These are phyloP conservation scores for Teratosphaeriaceae sp. DNA, from an alignment of 2,329 filamentous ascomycete genomes.

Conservation along the genomic window DNA sequence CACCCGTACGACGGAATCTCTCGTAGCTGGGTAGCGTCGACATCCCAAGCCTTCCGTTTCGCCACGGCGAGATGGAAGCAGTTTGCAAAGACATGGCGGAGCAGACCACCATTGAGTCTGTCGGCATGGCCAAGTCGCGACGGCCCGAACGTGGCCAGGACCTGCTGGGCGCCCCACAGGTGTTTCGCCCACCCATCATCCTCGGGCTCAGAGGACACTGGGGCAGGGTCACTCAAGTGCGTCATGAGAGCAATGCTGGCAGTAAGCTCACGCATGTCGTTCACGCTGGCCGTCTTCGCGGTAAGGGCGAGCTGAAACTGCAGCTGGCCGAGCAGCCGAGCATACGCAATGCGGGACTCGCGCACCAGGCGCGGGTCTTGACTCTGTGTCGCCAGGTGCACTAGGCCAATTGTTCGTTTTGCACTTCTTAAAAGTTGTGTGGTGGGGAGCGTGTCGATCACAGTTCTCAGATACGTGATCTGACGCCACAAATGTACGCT, in stretches of 20 bases:
- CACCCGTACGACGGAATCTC: neutral
- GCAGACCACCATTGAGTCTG: neutral
- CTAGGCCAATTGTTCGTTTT: neutral
- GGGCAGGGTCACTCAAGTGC: neutral
- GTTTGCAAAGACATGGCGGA: neutral
- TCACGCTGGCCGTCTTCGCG: neutral
- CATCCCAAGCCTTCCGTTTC: neutral
- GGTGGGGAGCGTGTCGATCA: neutral
- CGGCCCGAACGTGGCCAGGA: neutral
- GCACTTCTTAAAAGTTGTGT: neutral
- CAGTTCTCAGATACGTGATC: neutral
- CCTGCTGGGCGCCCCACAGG: neutral
- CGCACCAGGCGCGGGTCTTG: neutral
- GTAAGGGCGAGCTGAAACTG: neutral
- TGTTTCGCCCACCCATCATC: neutral
- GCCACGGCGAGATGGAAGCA: neutral
- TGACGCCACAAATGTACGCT: neutral
- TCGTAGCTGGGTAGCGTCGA: neutral
- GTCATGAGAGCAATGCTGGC: neutral
- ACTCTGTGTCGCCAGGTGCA: neutral
- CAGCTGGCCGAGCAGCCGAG: neutral
- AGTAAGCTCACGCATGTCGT: neutral
- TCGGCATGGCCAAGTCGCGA: neutral
- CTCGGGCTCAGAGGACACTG: neutral
- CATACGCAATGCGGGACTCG: neutral